phyloP scores from a whole-genome alignment of 768 basidiomycete genomes.

The Boletus barrowsii region DNA sequence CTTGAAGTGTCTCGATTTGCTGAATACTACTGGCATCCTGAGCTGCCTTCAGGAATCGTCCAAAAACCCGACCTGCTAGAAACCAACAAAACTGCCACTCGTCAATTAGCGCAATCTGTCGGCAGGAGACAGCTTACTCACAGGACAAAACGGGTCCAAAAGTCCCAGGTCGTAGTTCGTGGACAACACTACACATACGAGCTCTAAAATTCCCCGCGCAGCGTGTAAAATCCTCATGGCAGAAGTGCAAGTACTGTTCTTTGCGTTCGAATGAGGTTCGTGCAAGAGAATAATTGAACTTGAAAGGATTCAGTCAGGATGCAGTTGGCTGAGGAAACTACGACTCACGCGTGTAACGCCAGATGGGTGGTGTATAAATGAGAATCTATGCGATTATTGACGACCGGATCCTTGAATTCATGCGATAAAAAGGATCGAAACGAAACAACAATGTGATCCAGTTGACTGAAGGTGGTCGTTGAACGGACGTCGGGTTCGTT shows the following conservation, averaged over 20 bases:
- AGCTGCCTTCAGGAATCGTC: slow-evolving; percentile 63
- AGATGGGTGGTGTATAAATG: slow-evolving; percentile 47
- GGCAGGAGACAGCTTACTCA: slow-evolving; percentile 31
- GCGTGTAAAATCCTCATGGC: slow-evolving; percentile 67
- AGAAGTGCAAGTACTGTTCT: slow-evolving; percentile 57
- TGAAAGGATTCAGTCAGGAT: slow-evolving; percentile 23
- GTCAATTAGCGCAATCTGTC: background rate
- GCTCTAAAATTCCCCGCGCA: slow-evolving; percentile 62
- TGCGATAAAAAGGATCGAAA: slow-evolving; percentile 60
- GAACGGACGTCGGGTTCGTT: slow-evolving; percentile 58
- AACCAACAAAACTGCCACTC: slow-evolving; percentile 63
- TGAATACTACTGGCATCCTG: slow-evolving; percentile 53
- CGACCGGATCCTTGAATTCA: slow-evolving; percentile 53
- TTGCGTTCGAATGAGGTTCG: slow-evolving; percentile 69
- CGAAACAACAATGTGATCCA: slow-evolving; percentile 55
- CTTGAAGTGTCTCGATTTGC: slow-evolving; percentile 54
- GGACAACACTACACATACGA: slow-evolving; percentile 62
- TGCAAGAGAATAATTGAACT: slow-evolving; percentile 72
- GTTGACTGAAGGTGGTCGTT: slow-evolving; percentile 59
- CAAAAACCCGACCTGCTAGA: slow-evolving; percentile 60
- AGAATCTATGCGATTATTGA: slow-evolving; percentile 51
- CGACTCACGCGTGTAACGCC: slow-evolving; percentile 32
- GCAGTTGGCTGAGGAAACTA: slow-evolving; percentile 30
- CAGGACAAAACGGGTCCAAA: slow-evolving; percentile 67
- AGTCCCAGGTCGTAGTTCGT: slow-evolving; percentile 73